Conservation (phyloP, 2,329 filamentous ascomycete species). For the Colletotrichum sublineola region DNA sequence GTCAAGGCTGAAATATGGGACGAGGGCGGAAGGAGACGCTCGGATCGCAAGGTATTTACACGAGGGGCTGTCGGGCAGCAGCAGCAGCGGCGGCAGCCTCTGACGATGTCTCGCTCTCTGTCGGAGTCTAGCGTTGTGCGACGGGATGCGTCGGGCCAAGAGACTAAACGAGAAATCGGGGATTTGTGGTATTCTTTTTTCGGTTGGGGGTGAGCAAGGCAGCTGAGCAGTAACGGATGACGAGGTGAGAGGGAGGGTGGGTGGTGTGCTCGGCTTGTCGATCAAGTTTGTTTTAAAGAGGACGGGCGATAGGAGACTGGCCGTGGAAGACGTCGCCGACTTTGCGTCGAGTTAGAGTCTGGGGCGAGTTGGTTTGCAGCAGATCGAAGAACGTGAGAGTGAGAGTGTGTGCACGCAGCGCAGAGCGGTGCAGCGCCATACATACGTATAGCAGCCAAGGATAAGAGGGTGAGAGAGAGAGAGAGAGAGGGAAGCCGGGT, state of each 20-base stretch:
- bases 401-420: slow-evolving; percentile 22
- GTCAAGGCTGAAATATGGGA: slow-evolving; percentile 1
- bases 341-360: not conserved
- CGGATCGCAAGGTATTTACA: not conserved
- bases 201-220: not conserved
- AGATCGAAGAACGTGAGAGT: slow-evolving; percentile 1
- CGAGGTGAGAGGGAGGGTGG: no score
- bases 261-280: slow-evolving; percentile 1
- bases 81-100: slow-evolving; percentile 2
- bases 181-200: not conserved
- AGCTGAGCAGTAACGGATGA: not conserved
- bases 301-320: not conserved
- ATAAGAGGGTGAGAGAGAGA: not conserved
- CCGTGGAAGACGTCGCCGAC: not conserved
- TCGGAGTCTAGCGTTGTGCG: not conserved
- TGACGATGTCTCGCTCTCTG: not conserved
- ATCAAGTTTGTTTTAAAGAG: slow-evolving; percentile 16
- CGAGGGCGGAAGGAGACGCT: slow-evolving; percentile 5
- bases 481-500: not conserved
- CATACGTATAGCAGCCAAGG: not conserved
- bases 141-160: slow-evolving; percentile 14
- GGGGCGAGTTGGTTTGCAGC: not conserved
- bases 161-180: not conserved
- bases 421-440: slow-evolving; percentile 32
- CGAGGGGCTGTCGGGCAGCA: slow-evolving; percentile 12